Base-by-base conservation (phyloP, 257 asterid species). In the Capsicum chinense region DNA sequence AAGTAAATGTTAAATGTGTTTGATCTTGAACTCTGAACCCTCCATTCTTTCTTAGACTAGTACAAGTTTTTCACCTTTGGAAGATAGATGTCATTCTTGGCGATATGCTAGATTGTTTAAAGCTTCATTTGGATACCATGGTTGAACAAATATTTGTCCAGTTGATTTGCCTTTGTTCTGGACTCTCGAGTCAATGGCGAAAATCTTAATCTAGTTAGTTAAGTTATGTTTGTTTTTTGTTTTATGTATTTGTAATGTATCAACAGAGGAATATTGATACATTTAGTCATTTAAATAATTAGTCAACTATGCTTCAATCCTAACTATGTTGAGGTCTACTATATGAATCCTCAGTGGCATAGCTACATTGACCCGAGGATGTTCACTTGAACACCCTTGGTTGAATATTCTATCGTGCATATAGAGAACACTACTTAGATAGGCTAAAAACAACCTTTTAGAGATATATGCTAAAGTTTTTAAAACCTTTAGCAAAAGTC, bases 61-160 rank as follows among this genome's bases (percentile, higher is more conserved):
- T 12, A 48, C 60, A 19, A 48, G 60, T 73, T 48, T 48, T 48
- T 19, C 5, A 47, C 11, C 42, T 6, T 48, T 73, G 39, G 6
- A 26, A 33, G 50, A 17, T 14, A 39, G 48, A 64, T 50, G 35
- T 39, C 3, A 33, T 37, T 73, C 11, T 47, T 73, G 39, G 60
- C 59, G 80, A 48, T 73, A 19, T 73, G 60, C 42, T 73, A 73
- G 39, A 48, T 48, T 0, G 15, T 21, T 26, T 48, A 48, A 48
- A 73, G 60, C 80, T 48, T 47, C 80, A 19, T 73, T 48, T 19
- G 11, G 60, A 48, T 19, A 73, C 48, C 19, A 73, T 19, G 80
- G 19, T 73, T 73, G 37, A 26, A 13, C 81, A 26, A 21, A 69
- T 33, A 76, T 26, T 52, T 68, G 78, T 37, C 26, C 21, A 15